These are phyloP conservation scores for Pleurotus ostreatus DNA, from an alignment of 768 basidiomycete genomes.

Conservation along the genomic window DNA sequence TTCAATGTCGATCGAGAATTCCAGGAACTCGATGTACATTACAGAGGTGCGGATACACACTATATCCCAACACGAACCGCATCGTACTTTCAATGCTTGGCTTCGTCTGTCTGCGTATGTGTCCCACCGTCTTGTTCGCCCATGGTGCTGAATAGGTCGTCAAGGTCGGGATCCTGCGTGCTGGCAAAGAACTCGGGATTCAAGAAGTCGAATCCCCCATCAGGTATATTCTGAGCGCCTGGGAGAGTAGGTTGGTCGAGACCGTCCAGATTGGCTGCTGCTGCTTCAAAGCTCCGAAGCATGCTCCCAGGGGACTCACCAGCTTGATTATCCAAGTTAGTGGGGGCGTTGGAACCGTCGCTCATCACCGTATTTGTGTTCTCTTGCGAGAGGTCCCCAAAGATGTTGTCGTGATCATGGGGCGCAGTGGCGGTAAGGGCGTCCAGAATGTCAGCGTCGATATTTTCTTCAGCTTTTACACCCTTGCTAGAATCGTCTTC, in stretches of 20 bases:
- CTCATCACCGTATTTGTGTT: conserved; percentile 4
- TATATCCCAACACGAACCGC: no score
- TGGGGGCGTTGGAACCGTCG: not conserved
- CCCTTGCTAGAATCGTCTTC: conserved; percentile 12
- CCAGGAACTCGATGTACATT: no score
- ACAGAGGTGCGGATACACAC: no score
- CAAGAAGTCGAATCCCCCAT: conserved; percentile 45
- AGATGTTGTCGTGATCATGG: conserved; percentile 22
- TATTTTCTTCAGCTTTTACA: conserved; percentile 25
- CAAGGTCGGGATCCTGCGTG: conserved; percentile 35
- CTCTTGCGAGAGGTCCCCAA: conserved; percentile 25
- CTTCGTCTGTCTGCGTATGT: conserved; percentile 14
- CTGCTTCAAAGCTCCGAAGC: conserved; percentile 39
- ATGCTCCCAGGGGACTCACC: conserved; percentile 37
- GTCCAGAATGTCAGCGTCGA: conserved; percentile 26
- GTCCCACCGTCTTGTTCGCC: conserved; percentile 40
- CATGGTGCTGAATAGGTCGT: conserved; percentile 38
- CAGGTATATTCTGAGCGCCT: conserved; percentile 14
- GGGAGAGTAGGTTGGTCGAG: conserved; percentile 15
- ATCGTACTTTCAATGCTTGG: not conserved
- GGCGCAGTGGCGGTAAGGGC: conserved; percentile 16
- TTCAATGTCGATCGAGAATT: no score
- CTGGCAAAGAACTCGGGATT: conserved; percentile 35
- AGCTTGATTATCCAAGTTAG: conserved; percentile 11
- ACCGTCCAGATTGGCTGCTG: conserved; percentile 22